phyloP scores from a whole-genome alignment of 2,329 filamentous ascomycete species.

The Fusarium staphyleae region DNA sequence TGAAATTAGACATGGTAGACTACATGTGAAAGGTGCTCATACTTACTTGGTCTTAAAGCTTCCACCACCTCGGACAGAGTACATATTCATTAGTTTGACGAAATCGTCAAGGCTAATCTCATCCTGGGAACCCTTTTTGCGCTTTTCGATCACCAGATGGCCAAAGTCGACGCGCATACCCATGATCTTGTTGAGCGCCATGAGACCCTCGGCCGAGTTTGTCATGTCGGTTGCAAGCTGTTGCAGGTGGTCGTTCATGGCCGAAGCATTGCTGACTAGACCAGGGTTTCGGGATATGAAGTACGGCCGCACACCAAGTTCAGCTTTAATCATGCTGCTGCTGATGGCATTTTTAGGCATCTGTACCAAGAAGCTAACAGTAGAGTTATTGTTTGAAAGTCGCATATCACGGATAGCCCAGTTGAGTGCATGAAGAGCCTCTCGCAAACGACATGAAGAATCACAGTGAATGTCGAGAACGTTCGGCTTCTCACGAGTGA shows the following conservation, averaged over 20 bases:
- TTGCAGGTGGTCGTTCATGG: conserved; percentile 28
- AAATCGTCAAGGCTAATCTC: conserved; percentile 40
- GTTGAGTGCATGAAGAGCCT: conserved; percentile 43
- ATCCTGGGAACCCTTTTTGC: conserved; percentile 37
- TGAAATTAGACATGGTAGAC: conserved; percentile 9
- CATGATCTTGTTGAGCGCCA: conserved; percentile 37
- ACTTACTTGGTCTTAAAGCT: conserved; percentile 40
- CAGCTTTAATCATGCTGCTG: conserved; percentile 31
- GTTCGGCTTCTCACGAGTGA: conserved; percentile 36
- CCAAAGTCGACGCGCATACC: conserved; percentile 47
- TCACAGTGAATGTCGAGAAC: conserved; percentile 40
- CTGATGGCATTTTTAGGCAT: conserved; percentile 19
- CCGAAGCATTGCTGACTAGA: conserved; percentile 3
- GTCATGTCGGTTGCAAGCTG: conserved; percentile 33
- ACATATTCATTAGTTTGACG: conserved; percentile 36
- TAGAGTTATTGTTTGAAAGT: conserved; percentile 36
- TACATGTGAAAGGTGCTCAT: neutral
- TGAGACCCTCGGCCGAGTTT: conserved; percentile 37
- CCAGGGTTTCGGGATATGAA: conserved; percentile 10
- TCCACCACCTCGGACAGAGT: conserved; percentile 43
- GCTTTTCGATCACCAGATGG: conserved; percentile 37
- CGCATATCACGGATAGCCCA: conserved; percentile 46
- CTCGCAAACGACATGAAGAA: conserved; percentile 35
- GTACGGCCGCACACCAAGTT: conserved; percentile 37
- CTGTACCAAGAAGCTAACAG: conserved; percentile 42